These are phyloP conservation scores for Odontarrhena argentea DNA, from an alignment of 345 rosid species.

Conservation along the genomic window DNA sequence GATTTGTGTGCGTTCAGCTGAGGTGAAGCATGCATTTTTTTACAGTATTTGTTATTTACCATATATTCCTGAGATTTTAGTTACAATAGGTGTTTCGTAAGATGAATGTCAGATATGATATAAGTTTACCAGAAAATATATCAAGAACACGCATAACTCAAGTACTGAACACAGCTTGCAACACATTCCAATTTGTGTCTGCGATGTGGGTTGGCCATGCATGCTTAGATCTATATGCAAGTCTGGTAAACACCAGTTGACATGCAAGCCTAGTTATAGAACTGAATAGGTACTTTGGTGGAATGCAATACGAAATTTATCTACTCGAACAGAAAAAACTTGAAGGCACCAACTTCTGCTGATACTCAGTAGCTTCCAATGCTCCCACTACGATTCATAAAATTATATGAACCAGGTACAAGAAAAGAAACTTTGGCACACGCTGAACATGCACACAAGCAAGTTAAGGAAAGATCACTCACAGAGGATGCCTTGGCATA, in stretches of 20 bases:
- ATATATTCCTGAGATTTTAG: constrained; percentile 9
- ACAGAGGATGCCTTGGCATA: constrained; percentile 92
- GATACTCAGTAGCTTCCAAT: constrained; percentile 5
- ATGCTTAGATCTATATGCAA: constrained; percentile 19
- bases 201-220: constrained; percentile 24
- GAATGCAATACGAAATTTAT: constrained; percentile 1
- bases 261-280: constrained; percentile 27
- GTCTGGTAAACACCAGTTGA: constrained; percentile 21
- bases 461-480: constrained; percentile 51
- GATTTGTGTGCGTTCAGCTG: not conserved
- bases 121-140: constrained; percentile 21
- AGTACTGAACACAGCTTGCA: constrained; percentile 20
- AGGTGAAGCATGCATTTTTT: constrained; percentile 20
- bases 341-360: constrained; percentile 13
- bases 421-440: constrained; percentile 20
- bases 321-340: constrained; percentile 8
- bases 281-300: constrained; percentile 10
- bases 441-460: constrained; percentile 16
- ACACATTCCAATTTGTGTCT: constrained; percentile 12
- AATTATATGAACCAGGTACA: constrained; percentile 18
- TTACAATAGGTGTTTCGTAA: constrained; percentile 18
- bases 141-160: constrained; percentile 9
- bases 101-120: constrained; percentile 25
- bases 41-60: constrained; percentile 13
- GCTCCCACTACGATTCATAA: constrained; percentile 2